These are phyloP conservation scores for Monoraphidium neglectum DNA, from an alignment of 139 green algal species.

Conservation along the genomic window DNA sequence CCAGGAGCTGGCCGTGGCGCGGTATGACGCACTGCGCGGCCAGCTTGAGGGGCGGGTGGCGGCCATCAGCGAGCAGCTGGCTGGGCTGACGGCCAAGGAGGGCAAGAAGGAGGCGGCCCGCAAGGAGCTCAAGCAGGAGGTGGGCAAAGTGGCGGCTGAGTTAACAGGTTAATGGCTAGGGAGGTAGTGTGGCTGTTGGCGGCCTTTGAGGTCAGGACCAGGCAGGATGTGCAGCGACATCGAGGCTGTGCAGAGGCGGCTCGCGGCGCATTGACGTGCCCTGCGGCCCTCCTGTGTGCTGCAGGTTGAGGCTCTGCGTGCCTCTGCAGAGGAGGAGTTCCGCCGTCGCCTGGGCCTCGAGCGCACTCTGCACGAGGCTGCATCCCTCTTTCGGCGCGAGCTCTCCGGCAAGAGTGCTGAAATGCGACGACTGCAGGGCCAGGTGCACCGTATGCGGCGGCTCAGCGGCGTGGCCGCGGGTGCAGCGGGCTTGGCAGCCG, in stretches of 20 bases:
- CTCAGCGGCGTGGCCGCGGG: no score
- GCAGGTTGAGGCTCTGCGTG: conserved; percentile 50
- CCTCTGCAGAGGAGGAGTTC: conserved; percentile 41
- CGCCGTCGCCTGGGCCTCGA: conserved; percentile 51
- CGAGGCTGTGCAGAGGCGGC: no score
- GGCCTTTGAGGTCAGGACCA: not conserved
- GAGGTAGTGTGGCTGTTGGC: not conserved
- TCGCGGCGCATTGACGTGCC: no score
- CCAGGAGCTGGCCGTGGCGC: conserved; percentile 16
- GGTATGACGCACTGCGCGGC: conserved; percentile 23
- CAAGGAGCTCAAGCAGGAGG: conserved; percentile 41
- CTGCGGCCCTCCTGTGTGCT: no score
- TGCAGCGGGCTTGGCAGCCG: no score
- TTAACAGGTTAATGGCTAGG: not conserved
- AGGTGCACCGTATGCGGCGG: conserved; percentile 25
- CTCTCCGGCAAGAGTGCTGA: conserved; percentile 60
- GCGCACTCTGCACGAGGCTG: conserved; percentile 52
- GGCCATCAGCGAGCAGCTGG: conserved; percentile 16
- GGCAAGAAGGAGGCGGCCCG: conserved; percentile 21
- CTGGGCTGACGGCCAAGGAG: conserved; percentile 25
- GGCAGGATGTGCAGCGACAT: not conserved
- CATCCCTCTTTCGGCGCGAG: conserved; percentile 63
- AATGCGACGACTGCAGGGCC: conserved; percentile 35
- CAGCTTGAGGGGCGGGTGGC: conserved; percentile 23
- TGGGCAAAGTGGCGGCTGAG: not conserved